Conservation (phyloP, 1,284 basidiomycete species). For the Trichosporon coremiiforme region DNA sequence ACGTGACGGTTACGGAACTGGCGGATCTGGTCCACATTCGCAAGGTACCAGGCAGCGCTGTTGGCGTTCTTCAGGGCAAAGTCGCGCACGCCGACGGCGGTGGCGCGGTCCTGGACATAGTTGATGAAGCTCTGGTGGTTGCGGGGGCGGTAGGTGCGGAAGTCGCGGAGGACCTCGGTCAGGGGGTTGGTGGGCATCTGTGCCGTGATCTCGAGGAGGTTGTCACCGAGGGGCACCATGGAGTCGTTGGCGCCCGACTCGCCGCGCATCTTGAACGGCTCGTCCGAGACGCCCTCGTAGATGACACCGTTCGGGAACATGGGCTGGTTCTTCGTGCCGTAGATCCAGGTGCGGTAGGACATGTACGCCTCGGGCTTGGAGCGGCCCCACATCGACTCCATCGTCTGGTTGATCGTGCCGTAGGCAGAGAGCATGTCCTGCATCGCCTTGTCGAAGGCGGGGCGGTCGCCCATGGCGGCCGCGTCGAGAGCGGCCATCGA, state of each 20-base stretch:
- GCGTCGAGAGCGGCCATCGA: conserved; percentile 28
- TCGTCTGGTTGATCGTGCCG: conserved; percentile 30
- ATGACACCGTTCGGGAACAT: conserved; percentile 34
- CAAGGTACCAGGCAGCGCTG: conserved; percentile 29
- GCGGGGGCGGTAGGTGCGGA: conserved; percentile 33
- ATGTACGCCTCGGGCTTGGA: conserved; percentile 33
- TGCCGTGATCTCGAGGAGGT: conserved; percentile 33
- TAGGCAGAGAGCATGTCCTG: conserved; percentile 24
- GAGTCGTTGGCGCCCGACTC: conserved; percentile 35
- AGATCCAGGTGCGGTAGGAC: conserved; percentile 24
- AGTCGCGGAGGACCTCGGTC: conserved; percentile 34
- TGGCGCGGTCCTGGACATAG: conserved; percentile 31
- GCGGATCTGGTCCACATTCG: conserved; percentile 35
- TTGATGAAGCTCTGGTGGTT: conserved; percentile 34
- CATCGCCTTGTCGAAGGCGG: conserved; percentile 29
- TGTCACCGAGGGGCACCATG: conserved; percentile 34
- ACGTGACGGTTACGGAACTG: conserved; percentile 34
- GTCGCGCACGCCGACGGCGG: conserved; percentile 28
- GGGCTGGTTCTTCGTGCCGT: conserved; percentile 32
- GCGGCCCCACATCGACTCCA: conserved; percentile 36
- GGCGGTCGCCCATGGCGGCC: conserved; percentile 27
- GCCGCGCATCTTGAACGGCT: conserved; percentile 34
- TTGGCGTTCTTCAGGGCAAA: conserved; percentile 29
- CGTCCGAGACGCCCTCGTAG: conserved; percentile 33
- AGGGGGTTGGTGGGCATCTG: conserved; percentile 32